Base-by-base conservation (phyloP, 2,329 filamentous ascomycete genomes). In the Boeremia lycopersici region DNA sequence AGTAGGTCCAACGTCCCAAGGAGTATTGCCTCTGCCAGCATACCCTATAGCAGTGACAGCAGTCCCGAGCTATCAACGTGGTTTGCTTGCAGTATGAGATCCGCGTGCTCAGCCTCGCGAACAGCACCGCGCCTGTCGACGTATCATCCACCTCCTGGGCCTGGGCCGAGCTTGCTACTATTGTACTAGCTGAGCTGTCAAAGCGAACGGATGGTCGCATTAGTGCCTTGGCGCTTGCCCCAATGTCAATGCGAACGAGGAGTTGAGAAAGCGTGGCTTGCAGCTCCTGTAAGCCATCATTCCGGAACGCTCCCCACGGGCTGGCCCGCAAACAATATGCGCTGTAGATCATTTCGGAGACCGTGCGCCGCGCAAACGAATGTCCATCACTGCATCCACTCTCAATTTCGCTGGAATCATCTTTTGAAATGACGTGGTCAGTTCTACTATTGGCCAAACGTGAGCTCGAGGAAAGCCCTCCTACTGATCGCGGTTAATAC, bases 151-250 rank as follows among this genome's bases (percentile, higher is more conserved):
- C 23, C 39, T 57, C 35, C 26, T 46, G 51, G 41, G 48, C 48
- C 44, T 43, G 25, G 57, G 46, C 49, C 46, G 50, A 60, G 64
- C 62, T 67, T 70, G 68, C 62, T 68, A 45, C 54, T 62, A 53
- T 61, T 40, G 63, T 63, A 48, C 61, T 65, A 65, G 56, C 54
- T 69, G 68, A 65, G 68, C 56, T 71, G 70, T 67, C 64, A 38
- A 47, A 55, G 57, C 52, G 53, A 57, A 53, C 56, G 57, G 62
- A 57, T 65, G 63, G 68, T 72, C 65, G 62, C 66, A 52, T 28
- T 59, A 63, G 64, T 61, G 47, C 54, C 68, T 63, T 67, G 61
- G 62, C 61, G 57, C 15, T 33, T 56, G 52, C 51, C 29, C 6
- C 12, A 12, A 46, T 40, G n/a, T 42, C 41, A 55, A 26, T 40